phyloP scores from a whole-genome alignment of 2,329 filamentous ascomycete species.

The Cryphonectria carpinicola region DNA sequence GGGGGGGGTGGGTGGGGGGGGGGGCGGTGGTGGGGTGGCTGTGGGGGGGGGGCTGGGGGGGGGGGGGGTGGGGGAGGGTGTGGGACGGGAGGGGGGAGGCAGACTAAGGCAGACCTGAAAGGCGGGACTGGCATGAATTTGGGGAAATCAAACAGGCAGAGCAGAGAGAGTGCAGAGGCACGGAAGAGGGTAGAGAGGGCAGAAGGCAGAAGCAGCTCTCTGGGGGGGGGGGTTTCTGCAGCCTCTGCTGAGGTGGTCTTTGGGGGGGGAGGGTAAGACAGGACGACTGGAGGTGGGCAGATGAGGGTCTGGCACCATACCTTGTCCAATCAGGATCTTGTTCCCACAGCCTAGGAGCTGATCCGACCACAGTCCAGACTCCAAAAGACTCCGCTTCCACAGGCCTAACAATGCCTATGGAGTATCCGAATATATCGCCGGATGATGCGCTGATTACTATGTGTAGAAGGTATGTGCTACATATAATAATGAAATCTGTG shows the following conservation, averaged over 20 bases:
- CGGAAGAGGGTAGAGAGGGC: background rate
- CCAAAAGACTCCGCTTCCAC: background rate
- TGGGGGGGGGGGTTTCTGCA: background rate
- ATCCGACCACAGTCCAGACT: constrained; percentile 4
- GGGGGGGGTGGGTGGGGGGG: too few species aligned
- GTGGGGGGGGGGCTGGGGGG: background rate
- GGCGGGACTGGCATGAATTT: background rate
- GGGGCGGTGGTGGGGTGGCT: too few species aligned
- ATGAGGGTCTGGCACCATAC: background rate
- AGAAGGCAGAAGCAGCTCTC: background rate
- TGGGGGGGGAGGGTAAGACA: background rate
- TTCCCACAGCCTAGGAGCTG: background rate
- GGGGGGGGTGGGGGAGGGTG: too few species aligned
- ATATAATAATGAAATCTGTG: too few species aligned
- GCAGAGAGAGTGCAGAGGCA: background rate
- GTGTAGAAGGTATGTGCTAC: background rate
- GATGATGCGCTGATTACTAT: background rate
- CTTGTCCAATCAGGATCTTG: background rate
- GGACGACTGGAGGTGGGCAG: background rate
- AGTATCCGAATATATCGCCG: background rate
- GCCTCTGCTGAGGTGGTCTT: background rate
- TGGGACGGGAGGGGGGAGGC: background rate
- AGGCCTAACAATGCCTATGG: background rate
- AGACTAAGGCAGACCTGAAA: background rate
- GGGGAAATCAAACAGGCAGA: background rate